Evolutionary conservation across 371 early-diverging fungal genomes (phyloP).

Genomic region (Lichtheimia corymbifera): DNA sequence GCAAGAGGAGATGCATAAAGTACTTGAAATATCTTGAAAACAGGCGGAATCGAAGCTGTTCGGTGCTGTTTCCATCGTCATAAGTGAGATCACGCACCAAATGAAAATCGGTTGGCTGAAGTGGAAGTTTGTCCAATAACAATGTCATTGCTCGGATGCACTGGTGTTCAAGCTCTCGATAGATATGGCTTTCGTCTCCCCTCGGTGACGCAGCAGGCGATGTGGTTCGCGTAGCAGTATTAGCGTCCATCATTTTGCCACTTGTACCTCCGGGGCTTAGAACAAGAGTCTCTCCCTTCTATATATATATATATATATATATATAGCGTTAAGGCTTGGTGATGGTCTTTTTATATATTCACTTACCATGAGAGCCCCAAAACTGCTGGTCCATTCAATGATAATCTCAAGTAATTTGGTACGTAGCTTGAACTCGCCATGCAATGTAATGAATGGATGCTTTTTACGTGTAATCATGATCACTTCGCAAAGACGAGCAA

Average conservation of each 20-base stretch:
- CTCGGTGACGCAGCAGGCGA: too few species aligned
- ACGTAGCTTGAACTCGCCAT: conserved; percentile 81
- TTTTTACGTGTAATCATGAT: conserved; percentile 72
- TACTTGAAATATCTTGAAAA: background rate
- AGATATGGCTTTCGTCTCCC: background rate
- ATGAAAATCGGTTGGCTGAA: conserved; percentile 55
- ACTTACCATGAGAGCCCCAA: conserved; percentile 17
- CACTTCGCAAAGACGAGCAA: conserved; percentile 78
- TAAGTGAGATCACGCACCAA: background rate
- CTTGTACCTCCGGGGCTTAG: background rate
- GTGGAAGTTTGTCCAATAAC: conserved; percentile 74
- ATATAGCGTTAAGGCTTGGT: background rate
- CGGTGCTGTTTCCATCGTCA: background rate
- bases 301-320: background rate
- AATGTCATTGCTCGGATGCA: conserved; percentile 80
- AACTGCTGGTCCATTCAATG: conserved; percentile 87
- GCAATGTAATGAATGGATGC: conserved; percentile 54
- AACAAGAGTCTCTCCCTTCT: background rate
- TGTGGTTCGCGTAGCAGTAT: background rate
- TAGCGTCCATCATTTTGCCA: background rate
- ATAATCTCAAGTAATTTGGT: conserved; percentile 77
- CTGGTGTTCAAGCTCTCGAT: conserved; percentile 75
- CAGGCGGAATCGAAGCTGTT: background rate
- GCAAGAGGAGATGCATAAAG: conserved; percentile 2
- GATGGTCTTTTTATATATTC: background rate